Percentiles rank a stretch among this genome's conserved stretches.
Evolutionary conservation across 1,284 basidiomycete species (phyloP).

Genomic region (Lentinula novae-zelandiae): DNA sequence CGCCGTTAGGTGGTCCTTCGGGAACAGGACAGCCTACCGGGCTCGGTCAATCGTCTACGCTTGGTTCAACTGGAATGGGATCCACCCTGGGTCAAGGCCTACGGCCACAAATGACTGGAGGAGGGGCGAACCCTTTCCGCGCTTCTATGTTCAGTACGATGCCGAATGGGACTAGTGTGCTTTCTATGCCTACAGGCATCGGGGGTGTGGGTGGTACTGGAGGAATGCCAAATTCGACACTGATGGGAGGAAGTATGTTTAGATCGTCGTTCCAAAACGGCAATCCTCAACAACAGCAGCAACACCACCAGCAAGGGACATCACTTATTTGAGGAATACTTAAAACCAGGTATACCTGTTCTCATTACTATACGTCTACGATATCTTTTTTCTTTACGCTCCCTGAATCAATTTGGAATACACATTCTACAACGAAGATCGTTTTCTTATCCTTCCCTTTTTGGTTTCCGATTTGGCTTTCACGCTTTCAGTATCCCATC

Average conservation of each 20-base stretch:
- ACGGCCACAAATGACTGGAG: conserved; percentile 70
- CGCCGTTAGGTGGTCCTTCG: not conserved
- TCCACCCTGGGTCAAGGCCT: conserved; percentile 56
- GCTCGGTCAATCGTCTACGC: conserved; percentile 26
- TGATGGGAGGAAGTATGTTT: conserved; percentile 5
- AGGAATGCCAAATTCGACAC: not conserved
- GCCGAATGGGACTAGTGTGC: conserved; percentile 15
- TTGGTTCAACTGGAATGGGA: conserved; percentile 27
- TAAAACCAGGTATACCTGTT: not conserved
- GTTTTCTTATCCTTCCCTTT: not conserved
- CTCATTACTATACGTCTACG: not conserved
- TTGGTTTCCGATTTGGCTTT: not conserved
- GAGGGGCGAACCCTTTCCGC: conserved; percentile 71
- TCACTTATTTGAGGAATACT: conserved; percentile 10
- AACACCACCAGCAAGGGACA: conserved; percentile 5
- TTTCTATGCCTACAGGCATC: conserved; percentile 9
- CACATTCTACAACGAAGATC: not conserved
- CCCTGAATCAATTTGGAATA: not conserved
- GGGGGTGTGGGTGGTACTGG: not conserved
- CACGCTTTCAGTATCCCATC: not conserved
- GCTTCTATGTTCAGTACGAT: conserved; percentile 47
- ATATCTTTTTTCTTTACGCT: not conserved
- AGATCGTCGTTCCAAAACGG: not conserved
- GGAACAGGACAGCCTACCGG: conserved; percentile 12
- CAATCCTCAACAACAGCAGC: conserved; percentile 9